phyloP scores from a whole-genome alignment of 163 green algal genomes.

The Chloromonas sp. region DNA sequence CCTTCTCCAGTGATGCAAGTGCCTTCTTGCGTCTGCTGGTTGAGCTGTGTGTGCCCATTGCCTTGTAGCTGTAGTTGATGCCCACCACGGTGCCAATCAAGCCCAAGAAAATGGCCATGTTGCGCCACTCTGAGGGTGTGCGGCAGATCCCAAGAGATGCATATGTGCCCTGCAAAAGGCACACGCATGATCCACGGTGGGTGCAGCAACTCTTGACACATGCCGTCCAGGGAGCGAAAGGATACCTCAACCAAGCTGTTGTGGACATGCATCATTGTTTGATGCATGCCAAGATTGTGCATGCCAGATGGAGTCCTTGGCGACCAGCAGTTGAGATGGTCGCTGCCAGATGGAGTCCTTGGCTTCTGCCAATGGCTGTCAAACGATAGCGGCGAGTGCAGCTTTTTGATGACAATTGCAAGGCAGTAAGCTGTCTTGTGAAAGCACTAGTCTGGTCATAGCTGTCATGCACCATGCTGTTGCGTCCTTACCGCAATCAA shows the following conservation, averaged over 20 bases:
- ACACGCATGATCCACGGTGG: background rate
- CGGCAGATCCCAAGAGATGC: conserved; percentile 35
- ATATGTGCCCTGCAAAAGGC: conserved; percentile 32
- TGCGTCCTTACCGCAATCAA: conserved; percentile 32
- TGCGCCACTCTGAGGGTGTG: conserved; percentile 37
- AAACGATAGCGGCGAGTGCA: too few relatives aligned
- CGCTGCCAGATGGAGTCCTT: background rate
- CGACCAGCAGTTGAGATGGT: background rate
- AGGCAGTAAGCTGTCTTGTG: too few relatives aligned
- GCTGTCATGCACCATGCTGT: too few relatives aligned
- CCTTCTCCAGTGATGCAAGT: background rate
- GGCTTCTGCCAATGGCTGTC: too few relatives aligned
- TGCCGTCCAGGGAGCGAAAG: background rate
- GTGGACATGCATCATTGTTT: background rate
- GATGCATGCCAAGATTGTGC: background rate
- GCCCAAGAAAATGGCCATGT: conserved; percentile 34
- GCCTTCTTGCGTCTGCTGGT: background rate
- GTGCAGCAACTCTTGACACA: background rate
- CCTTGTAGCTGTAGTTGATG: conserved; percentile 25
- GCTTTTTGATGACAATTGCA: too few relatives aligned
- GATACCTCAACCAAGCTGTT: background rate
- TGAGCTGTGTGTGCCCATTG: background rate
- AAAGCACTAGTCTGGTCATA: too few relatives aligned
- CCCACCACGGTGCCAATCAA: conserved; percentile 18
- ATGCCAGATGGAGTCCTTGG: background rate